Percentiles rank a stretch among this genome's conserved stretches.
phyloP scores from a whole-genome alignment of 371 early-diverging fungal species.

The Actinomucor elegans region DNA sequence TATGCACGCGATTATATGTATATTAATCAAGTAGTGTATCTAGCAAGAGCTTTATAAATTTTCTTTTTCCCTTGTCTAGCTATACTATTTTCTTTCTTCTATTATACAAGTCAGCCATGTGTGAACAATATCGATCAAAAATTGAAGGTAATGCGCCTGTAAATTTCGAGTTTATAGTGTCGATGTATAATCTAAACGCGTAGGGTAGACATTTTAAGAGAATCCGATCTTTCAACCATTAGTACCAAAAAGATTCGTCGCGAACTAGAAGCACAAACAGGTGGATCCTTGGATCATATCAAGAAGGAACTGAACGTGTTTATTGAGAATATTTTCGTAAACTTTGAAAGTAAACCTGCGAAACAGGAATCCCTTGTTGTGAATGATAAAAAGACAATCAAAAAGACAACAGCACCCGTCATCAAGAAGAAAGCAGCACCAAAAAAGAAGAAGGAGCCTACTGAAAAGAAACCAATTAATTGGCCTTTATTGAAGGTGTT shows the following conservation, averaged over 20 bases:
- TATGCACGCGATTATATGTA: too few species aligned
- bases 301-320: constrained; percentile 45
- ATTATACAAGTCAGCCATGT: background rate
- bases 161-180: background rate
- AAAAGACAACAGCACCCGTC: background rate
- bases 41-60: too few species aligned
- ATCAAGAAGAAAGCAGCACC: constrained; percentile 3
- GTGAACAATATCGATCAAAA: constrained; percentile 1
- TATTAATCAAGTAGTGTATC: too few species aligned
- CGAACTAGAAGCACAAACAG: constrained; percentile 35
- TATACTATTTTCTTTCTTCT: background rate
- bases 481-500: constrained; percentile 20
- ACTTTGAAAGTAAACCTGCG: background rate
- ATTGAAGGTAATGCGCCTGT: constrained; percentile 2
- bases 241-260: constrained; percentile 55
- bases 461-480: constrained; percentile 8
- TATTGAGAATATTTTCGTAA: constrained; percentile 27
- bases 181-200: background rate
- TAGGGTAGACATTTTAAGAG: constrained; percentile 38
- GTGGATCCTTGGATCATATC: constrained; percentile 24
- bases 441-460: constrained; percentile 4
- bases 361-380: too few species aligned
- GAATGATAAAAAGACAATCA: background rate
- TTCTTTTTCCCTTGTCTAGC: background rate
- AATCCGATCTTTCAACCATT: constrained; percentile 49